Evolutionary conservation across 805 yeast species (phyloP), one percentile per base, ranked within the genome.

Genomic region (Naumovozyma castellii): DNA sequence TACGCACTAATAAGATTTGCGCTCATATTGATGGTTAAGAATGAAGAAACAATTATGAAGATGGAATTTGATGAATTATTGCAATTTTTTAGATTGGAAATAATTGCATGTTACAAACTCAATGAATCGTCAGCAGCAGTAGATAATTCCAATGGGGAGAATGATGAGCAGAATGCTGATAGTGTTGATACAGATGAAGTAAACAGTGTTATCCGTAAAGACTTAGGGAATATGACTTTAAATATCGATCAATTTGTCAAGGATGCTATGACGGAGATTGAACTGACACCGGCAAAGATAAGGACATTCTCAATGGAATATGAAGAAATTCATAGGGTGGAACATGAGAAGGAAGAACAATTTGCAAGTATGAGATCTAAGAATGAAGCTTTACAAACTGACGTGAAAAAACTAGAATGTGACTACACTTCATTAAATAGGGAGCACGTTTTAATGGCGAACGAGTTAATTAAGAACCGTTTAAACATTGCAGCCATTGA

Each of bases 361-460:
- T 80, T 78, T 57, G 78, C 74, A 33, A 83, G 80, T 47, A 58
- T 84, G 37, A 69, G 79, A 41, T 58, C 72, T 3, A 68, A 75
- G 38, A 90, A 88, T 60, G 83, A 84, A 9, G 72, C 75, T 42
- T 64, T 90, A 42, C 74, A 85, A 18, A 73, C 77, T 47, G 82
- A 84, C 46, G 81, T 88, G 41, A 73, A 84, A 52, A 70, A 75
- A 42, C 67, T 86, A 34, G 96, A 90, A 59, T 66, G 76, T n/a
- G 73, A 79, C 15, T 78, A 80, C 51, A 75, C 82, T 3, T 66
- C 74, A 2, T 65, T 90, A 42, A 87, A 84, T 54, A 70, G 75
- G 44, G 96, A 87, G 53, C 96, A 92, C 58, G 76, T 87, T 22
- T 83, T 76, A 40, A 75, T 87, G 32, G 94, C 94, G 4, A 88